Evolutionary conservation across 116 monocot genomes (phyloP), one percentile per base, ranked within the genome.

Genomic region (Trichopus zeylanicus): DNA sequence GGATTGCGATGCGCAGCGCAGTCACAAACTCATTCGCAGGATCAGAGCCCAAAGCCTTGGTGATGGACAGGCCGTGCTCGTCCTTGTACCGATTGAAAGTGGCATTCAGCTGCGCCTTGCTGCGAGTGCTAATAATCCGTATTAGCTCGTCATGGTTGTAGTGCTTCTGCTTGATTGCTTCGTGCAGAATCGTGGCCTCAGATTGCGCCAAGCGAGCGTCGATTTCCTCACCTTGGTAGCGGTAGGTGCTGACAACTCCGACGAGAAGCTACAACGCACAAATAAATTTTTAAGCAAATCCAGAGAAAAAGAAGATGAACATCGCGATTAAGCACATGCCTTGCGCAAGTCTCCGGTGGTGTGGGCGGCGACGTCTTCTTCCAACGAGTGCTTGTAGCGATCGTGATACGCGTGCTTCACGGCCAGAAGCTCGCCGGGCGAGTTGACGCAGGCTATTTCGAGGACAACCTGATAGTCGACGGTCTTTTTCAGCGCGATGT

Each of bases 91-190:
- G 49, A 46, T 75, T 78, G 28, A 86, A 86, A 16, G 81, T 81
- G 13, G 86, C 81, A 52, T 70, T 61, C 16, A 81, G 86, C 42
- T 86, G 86, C 12, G 81, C 62, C 57, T 75, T 86, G 81, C 86
- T 86, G 51, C 86, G 78, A 12, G 86, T 86, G 35, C 78, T 48
- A 38, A 86, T 15, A 42, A 86, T 78, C 39, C 86, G 60, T 21
- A 86, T 75, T 5, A 75, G 18, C 65, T 86, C 86, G 1, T 78
- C 75, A 67, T 75, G 59, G 24, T 66, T 57, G 16, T 69, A 70
- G 2, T 13, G 7, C 23, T 75, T 75, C 46, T 81, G 53, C 13
- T 29, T 56, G 16, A 81, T 70, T 16, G 55, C 54, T 28, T 81
- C 81, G 35, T 66, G 72, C 66, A 86, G 65, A 35, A 61, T 63